phyloP scores from a whole-genome alignment of 495 filamentous ascomycete genomes.

The Podospora fimiseda region DNA sequence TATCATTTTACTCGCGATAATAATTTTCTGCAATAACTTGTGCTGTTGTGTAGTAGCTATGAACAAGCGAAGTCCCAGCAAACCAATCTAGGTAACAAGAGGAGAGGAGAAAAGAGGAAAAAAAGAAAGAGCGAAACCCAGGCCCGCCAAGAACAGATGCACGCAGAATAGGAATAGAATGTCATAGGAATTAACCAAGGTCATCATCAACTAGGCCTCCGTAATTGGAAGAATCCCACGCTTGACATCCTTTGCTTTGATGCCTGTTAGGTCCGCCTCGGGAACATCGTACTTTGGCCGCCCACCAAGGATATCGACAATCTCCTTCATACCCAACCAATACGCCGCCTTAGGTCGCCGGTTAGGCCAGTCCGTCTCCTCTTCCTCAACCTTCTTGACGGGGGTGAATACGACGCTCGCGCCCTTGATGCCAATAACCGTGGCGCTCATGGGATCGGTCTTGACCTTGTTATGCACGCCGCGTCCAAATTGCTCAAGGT shows the following conservation, averaged over 20 bases:
- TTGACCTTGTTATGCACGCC: conserved; percentile 61
- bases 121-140: background rate
- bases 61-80: too few relatives aligned
- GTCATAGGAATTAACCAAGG: too few relatives aligned
- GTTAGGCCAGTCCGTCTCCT: conserved; percentile 90
- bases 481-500: conserved; percentile 70
- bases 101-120: background rate
- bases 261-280: conserved; percentile 37
- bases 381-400: conserved; percentile 66
- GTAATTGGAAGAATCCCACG: conserved; percentile 31
- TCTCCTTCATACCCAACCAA: conserved; percentile 74
- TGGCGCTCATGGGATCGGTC: conserved; percentile 59
- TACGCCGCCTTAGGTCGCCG: conserved; percentile 77
- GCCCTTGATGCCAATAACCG: conserved; percentile 89
- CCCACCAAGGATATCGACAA: conserved; percentile 80
- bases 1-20: background rate
- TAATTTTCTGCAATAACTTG: background rate
- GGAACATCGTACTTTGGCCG: conserved; percentile 47
- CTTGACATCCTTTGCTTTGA: conserved; percentile 50
- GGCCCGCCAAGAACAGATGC: background rate
- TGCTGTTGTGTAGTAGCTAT: background rate
- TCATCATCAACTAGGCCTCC: background rate
- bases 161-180: too few relatives aligned
- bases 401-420: conserved; percentile 80
- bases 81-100: too few relatives aligned